Evolutionary conservation across 352 stramenopile genomes (phyloP).

Genomic region (Phytopythium mirpurense): DNA sequence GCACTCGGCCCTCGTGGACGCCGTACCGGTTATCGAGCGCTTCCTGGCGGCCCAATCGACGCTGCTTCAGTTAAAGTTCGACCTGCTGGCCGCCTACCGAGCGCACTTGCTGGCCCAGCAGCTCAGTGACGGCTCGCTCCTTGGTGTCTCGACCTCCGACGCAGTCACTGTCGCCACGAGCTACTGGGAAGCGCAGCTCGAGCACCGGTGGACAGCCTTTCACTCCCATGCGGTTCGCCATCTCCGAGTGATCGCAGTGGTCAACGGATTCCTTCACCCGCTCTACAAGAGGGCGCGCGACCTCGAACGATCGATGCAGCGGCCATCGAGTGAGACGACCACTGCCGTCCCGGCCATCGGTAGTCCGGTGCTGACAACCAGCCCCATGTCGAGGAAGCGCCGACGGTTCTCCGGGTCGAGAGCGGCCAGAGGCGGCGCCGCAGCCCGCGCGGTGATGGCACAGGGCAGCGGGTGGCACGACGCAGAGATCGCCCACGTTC

Average conservation of each 20-base stretch:
- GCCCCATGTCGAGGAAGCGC: constrained; percentile 5
- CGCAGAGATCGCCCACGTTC: constrained; percentile 14
- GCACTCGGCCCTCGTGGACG: not conserved
- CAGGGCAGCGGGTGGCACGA: not conserved
- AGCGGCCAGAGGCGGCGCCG: not conserved
- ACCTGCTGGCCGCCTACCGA: constrained; percentile 4
- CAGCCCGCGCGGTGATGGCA: not conserved
- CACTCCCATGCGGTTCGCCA: not conserved
- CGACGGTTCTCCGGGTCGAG: constrained; percentile 5
- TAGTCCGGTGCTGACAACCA: not conserved
- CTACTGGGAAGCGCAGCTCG: constrained; percentile 5
- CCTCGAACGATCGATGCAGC: not conserved
- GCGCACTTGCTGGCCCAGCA: not conserved
- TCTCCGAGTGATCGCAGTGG: not conserved
- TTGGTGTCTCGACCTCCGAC: not conserved
- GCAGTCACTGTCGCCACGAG: not conserved
- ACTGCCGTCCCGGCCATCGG: not conserved
- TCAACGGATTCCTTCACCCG: constrained; percentile 1
- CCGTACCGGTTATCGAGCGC: constrained; percentile 4
- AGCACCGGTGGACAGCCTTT: not conserved
- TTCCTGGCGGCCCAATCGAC: constrained; percentile 3
- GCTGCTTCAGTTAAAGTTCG: constrained; percentile 5
- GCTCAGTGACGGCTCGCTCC: not conserved
- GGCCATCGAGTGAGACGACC: not conserved
- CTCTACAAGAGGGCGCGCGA: not conserved